These are phyloP conservation scores for Solanum dulcamara DNA, from an alignment of 257 asterid species.

Conservation along the genomic window DNA sequence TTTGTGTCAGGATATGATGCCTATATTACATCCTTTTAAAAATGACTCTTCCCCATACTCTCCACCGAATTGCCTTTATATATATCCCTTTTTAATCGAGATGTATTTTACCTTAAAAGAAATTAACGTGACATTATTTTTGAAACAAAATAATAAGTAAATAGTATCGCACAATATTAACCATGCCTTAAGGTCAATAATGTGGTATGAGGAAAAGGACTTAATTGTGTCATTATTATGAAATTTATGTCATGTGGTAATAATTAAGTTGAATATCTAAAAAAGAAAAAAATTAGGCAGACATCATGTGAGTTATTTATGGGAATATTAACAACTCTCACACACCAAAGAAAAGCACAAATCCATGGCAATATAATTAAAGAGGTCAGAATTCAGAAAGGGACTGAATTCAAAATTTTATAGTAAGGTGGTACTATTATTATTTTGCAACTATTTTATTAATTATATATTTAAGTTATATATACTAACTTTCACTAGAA, in stretches of 20 bases:
- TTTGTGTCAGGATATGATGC: rapidly evolving
- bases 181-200: background rate
- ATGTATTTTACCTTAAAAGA: too few relatives aligned
- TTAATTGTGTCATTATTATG: background rate
- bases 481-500: background rate
- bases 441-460: background rate
- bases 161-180: background rate
- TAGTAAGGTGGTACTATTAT: background rate
- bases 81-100: too few relatives aligned
- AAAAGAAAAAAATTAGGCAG: background rate
- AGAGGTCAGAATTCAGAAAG: background rate
- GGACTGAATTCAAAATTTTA: background rate
- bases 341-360: too few relatives aligned
- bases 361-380: background rate
- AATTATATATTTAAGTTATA: background rate
- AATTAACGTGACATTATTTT: background rate
- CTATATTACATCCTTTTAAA: too few relatives aligned
- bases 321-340: background rate
- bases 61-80: too few relatives aligned
- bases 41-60: rapidly evolving
- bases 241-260: background rate
- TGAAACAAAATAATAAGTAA: background rate
- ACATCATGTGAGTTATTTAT: slow-evolving; percentile 5
- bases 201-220: background rate
- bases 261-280: background rate